Evolutionary conservation across 176 grass and related monocot species (phyloP), one percentile per base, ranked within the genome.

Genomic region (Oryza nivara): DNA sequence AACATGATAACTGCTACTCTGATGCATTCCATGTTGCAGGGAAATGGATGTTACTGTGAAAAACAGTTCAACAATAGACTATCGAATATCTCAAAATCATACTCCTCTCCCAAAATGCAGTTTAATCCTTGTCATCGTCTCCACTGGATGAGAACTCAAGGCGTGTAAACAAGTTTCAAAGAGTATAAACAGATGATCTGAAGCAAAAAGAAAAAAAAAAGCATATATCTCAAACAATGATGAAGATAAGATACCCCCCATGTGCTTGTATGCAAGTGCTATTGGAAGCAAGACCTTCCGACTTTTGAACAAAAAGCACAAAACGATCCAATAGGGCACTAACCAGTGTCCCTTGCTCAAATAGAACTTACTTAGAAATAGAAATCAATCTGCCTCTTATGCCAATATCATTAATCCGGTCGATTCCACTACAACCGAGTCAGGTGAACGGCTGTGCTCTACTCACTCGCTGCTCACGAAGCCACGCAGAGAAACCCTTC

Each of bases 161-260:
- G 43, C 12, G 72, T 77, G 43, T 30, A 75, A 68, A 70, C 35
- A 69, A 74, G 47, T 49, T 61, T 19, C 17, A 35, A 68, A 82
- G 14, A 44, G 51, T 72, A 32, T 56, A 22, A 74, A 26, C 25
- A 69, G 51, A 56, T 19, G 51, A 19, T 56, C 5, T 56, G 49
- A 69, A 65, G 23, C 46, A 54, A 48, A 41, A 7, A 41, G 0
- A 56, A 32, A 56, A 32, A 30, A 32, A 32, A 32, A 32, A 32
- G 30, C 36, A 13, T 14, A 58, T 9, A 52, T 6, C 47, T 1
- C 1, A n/a, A 17, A 36, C 23, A 71, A 8, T 30, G 30, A 70
- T 20, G 51, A 70, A 49, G 73, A 65, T 43, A 56, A 44, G 43
- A 44, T 44, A 44, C 15, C 34, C 16, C 7, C 78, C 6, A 3